phyloP scores from a whole-genome alignment of 2,329 filamentous ascomycete genomes.

The Fusarium fracticaudum region DNA sequence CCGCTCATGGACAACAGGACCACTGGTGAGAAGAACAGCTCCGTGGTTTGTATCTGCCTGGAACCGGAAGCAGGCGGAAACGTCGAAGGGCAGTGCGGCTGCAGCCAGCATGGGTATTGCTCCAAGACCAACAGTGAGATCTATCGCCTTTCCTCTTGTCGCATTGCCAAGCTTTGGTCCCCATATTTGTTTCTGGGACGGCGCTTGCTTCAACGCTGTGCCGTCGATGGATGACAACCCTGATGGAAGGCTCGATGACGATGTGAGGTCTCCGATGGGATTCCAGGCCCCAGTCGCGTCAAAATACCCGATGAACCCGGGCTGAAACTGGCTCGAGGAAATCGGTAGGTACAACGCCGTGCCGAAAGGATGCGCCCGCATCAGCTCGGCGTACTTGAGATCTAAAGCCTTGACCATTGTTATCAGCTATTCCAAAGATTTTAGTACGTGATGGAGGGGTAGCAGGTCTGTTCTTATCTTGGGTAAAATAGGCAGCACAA shows the following conservation, averaged over 20 bases:
- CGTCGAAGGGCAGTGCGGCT: background rate
- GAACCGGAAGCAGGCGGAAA: background rate
- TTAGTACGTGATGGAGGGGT: background rate
- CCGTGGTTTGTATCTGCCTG: background rate
- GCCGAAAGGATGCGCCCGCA: background rate
- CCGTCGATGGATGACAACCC: background rate
- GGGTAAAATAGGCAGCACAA: background rate
- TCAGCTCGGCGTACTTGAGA: background rate
- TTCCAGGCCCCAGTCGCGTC: background rate
- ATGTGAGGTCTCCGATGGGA: background rate
- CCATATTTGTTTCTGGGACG: background rate
- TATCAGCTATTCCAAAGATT: rapidly evolving
- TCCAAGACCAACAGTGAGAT: background rate
- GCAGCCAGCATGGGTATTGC: background rate
- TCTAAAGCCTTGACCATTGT: background rate
- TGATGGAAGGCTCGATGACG: background rate
- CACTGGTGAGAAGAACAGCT: background rate
- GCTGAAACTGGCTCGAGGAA: background rate
- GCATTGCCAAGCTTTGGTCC: background rate
- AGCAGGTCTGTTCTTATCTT: background rate
- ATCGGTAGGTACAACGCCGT: background rate
- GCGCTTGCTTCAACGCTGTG: background rate
- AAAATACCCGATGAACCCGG: background rate
- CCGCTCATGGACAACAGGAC: background rate
- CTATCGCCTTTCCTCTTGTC: background rate